phyloP scores from a whole-genome alignment of 441 rosid genomes.

The Populus tomentosa region DNA sequence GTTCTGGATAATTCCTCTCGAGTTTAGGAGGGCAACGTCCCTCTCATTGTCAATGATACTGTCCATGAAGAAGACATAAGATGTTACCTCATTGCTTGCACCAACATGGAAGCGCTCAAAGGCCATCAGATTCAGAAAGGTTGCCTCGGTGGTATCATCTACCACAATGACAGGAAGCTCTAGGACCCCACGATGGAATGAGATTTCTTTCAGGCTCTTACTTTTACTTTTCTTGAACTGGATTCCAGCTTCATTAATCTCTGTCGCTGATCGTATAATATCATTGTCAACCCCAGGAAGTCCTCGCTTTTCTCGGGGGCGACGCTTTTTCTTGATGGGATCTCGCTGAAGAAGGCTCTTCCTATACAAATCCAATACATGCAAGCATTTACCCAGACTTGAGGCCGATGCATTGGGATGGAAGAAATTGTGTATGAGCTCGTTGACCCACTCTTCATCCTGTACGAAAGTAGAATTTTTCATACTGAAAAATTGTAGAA shows the following conservation, averaged over 20 bases:
- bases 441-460: constrained; percentile 31
- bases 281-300: constrained; percentile 1
- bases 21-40: constrained; percentile 41
- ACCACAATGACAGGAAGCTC: constrained; percentile 31
- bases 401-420: constrained; percentile 5
- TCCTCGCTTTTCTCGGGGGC: neutral
- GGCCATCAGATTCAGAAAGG: constrained; percentile 41
- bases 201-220: constrained; percentile 37
- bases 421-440: constrained; percentile 36
- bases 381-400: constrained; percentile 30
- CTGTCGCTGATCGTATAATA: constrained; percentile 37
- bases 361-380: constrained; percentile 36
- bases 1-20: constrained; percentile 38
- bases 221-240: constrained; percentile 29
- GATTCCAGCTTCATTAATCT: constrained; percentile 42
- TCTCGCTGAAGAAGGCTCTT: constrained; percentile 22
- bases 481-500: neutral
- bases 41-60: constrained; percentile 32
- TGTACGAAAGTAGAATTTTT: constrained; percentile 8
- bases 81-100: constrained; percentile 39
- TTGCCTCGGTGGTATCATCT: constrained; percentile 41
- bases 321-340: neutral
- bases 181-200: constrained; percentile 30
- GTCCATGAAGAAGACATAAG: constrained; percentile 42
- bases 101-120: constrained; percentile 45